Evolutionary conservation across 1,284 basidiomycete species (phyloP), one percentile per base, ranked within the genome.

Genomic region (Boletellus sp.): DNA sequence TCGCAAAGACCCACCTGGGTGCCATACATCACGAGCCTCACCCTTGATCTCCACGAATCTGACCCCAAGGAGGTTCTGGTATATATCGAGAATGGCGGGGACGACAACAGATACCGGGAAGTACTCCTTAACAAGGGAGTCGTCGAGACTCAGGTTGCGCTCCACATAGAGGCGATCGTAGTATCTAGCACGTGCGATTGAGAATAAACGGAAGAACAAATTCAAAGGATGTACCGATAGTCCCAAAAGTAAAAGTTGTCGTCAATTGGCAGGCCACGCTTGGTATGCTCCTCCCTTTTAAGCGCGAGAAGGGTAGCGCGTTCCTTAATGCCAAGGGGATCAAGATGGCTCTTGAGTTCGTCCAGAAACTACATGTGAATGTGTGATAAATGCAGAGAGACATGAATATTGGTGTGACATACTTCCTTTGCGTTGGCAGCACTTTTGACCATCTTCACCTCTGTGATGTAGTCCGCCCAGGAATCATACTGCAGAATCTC

Each of bases 71-170:
- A 93, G 70, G 52, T 82, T 82, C 67, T 91, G 87, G 67, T 93
- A 93, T 61, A 92, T 89, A 24, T 81, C 73, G 40, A 93, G 75
- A 59, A 93, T 90, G 0, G 85, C 76, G 4, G 88, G 85, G 6
- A 93, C 86, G 39, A 93, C 88, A 21, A 83, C 78, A 2, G 82
- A 75, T 1, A 93, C 91, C 1, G 89, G 89, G 78, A 93, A 91
- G 67, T 91, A 91, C 63, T 92, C 86, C 69, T 92, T 91, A 55
- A 92, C 82, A 16, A 85, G 73, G 51, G 79, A 79, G 58, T 91
- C 86, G 56, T 93, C 86, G 30, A 91, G 75, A 44, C 78, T 73
- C 8, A 91, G 73, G 26, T 77, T 76, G 61, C 79, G 74, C 68
- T 91, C 86, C 46, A 86, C 72, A 61, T 74, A 86, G 57, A 85